phyloP scores from a whole-genome alignment of 2,329 filamentous ascomycete genomes.

The Stachybotrys chartarum region DNA sequence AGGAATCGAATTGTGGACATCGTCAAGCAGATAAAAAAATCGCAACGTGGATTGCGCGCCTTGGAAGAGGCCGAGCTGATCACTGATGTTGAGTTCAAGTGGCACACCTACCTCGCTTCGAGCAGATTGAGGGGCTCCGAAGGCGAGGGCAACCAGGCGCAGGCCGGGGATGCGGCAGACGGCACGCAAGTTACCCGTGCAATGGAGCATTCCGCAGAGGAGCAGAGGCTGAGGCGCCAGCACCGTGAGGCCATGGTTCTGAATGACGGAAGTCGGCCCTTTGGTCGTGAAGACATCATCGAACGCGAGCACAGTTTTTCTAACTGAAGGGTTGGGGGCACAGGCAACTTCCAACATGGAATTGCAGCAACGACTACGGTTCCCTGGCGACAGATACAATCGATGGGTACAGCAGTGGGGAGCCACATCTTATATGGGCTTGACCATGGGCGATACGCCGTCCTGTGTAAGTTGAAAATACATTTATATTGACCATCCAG shows the following conservation, averaged over 20 bases:
- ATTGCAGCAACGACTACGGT: too few relatives aligned
- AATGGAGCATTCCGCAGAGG: constrained; percentile 52
- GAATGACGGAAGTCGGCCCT: constrained; percentile 72
- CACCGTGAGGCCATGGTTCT: constrained; percentile 86
- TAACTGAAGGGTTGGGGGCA: constrained; percentile 8
- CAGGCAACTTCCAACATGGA: too few relatives aligned
- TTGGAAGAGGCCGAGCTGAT: constrained; percentile 43
- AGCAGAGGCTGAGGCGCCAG: constrained; percentile 66
- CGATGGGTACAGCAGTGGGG: too few relatives aligned
- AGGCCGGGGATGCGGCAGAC: constrained; percentile 13
- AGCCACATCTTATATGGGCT: too few relatives aligned
- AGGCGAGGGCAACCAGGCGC: constrained; percentile 17
- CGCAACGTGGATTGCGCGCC: constrained; percentile 42
- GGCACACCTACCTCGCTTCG: constrained; percentile 10
- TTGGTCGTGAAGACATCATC: constrained; percentile 72
- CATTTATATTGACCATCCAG: too few relatives aligned
- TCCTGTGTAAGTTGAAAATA: too few relatives aligned
- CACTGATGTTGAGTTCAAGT: constrained; percentile 23
- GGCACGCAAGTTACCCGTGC: constrained; percentile 18
- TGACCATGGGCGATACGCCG: too few relatives aligned
- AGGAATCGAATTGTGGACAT: constrained; percentile 47
- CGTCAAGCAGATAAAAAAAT: constrained; percentile 40
- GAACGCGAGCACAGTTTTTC: constrained; percentile 49
- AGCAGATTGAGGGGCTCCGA: constrained; percentile 13
- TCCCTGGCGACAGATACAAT: too few relatives aligned